Evolutionary conservation across 129 eudicot genomes (phyloP), one percentile per base, ranked within the genome.

Genomic region (Cynara cardunculus): DNA sequence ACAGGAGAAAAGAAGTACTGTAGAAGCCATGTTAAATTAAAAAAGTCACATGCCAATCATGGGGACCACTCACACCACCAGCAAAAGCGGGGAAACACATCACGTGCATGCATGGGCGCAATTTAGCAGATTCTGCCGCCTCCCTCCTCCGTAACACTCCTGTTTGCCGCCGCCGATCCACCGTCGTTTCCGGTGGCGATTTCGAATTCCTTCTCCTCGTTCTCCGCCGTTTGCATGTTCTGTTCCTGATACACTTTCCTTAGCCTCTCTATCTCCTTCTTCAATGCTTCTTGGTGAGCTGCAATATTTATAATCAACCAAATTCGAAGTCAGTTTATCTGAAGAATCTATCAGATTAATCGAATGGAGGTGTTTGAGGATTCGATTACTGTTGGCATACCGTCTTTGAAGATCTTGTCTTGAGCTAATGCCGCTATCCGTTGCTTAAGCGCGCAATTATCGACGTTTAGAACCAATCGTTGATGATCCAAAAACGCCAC

Each of bases 251-350:
- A 89, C 37, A 94, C 81, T 73, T 84, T 87, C 41, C 97, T 85
- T 32, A 94, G 69, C 73, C 98, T 94, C 86, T 91, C 98, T 72
- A 91, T 89, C 88, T 94, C 98, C 75, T 88, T 94, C 87, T 86
- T 94, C 81, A 94, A 80, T 74, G 98, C 98, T 70, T 94, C 98
- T 84, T 94, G 97, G 69, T 94, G 98, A 46, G 98, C 98, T 94
- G 86, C 83, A 73, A 35, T 8, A 2, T 19, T 30, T 12, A 84
- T 7, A 31, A 59, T 56, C 8, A 18, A 2, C 3, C 35, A 25
- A 34, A 73, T 41, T 25, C n/a, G 5, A 24, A 74, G 16, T 4
- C 5, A 62, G 61, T 83, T 81, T 12, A 41, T 44, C 0, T 11
- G 0, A 0, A 3, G 11, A 35, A 14, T 0, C 3, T 2, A 14